A percentile compares a stretch with the other conserved stretches of the same genome.
Evolutionary conservation across 2,329 filamentous ascomycete species (phyloP).

Genomic region (Parascedosporium putredinis): DNA sequence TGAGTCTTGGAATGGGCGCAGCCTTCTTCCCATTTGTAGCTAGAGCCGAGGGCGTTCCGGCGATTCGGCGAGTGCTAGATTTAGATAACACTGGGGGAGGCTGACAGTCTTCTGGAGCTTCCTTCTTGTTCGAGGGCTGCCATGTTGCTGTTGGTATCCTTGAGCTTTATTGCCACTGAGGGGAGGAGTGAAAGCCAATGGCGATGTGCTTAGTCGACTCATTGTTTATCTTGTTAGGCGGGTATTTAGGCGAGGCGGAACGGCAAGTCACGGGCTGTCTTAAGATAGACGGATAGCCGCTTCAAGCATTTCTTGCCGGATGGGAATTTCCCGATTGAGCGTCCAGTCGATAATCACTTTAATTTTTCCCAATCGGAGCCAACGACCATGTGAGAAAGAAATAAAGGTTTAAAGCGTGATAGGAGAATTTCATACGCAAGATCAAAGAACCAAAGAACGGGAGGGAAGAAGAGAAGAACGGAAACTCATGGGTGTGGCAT

Average conservation of each 20-base stretch:
- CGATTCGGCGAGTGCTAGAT: not conserved
- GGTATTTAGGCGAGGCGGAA: conserved; percentile 7
- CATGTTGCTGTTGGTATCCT: not conserved
- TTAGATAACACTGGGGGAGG: not conserved
- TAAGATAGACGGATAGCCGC: not conserved
- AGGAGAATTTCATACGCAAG: too few species aligned
- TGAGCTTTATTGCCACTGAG: not conserved
- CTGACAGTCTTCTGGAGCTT: conserved; percentile 7
- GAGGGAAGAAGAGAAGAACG: too few species aligned
- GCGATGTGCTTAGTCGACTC: not conserved
- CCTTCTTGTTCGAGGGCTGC: conserved; percentile 2
- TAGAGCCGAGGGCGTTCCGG: not conserved
- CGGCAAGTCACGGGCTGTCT: not conserved
- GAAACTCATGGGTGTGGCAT: too few species aligned
- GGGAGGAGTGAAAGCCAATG: conserved; percentile 3
- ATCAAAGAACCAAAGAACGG: too few species aligned
- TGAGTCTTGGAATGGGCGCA: not conserved
- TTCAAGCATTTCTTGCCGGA: not conserved
- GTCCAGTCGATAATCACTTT: too few species aligned
- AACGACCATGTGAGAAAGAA: not conserved
- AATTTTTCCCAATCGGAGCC: not conserved
- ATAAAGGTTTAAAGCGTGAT: too few species aligned
- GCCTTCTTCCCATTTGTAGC: conserved; percentile 3
- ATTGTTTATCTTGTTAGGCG: conserved; percentile 8
- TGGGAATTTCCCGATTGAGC: too few species aligned